Conservation (phyloP, 257 asterid genomes). For the Prunella vulgaris region DNA sequence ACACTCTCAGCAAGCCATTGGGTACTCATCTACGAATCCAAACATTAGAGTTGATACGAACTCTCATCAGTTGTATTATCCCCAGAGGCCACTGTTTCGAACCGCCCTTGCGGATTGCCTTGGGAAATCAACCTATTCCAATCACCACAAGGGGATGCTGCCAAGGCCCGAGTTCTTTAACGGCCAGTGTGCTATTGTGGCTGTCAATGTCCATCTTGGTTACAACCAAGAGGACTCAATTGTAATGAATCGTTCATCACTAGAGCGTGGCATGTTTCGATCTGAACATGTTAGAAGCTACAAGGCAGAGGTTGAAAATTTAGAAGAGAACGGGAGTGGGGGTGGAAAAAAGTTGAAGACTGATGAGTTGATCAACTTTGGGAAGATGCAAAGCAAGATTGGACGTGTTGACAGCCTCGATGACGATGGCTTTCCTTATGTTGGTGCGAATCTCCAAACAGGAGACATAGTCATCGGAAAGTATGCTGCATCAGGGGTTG, state of each 20-base stretch:
- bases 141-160: constrained; percentile 52
- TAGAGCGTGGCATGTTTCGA: constrained; percentile 96
- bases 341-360: constrained; percentile 40
- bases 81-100: constrained; percentile 79
- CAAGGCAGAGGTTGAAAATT: constrained; percentile 71
- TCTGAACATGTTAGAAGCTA: constrained; percentile 81
- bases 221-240: constrained; percentile 94
- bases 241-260: constrained; percentile 88
- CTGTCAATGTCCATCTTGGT: constrained; percentile 91
- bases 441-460: constrained; percentile 85
- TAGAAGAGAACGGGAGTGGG: constrained; percentile 25
- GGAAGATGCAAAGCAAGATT: constrained; percentile 71
- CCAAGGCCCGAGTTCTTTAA: constrained; percentile 85
- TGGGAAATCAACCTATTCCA: constrained; percentile 50
- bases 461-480: constrained; percentile 91
- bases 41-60: constrained; percentile 67
- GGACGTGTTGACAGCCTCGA: constrained; percentile 91
- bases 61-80: constrained; percentile 77
- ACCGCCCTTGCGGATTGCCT: constrained; percentile 80
- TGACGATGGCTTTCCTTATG: constrained; percentile 87
- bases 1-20: constrained; percentile 97
- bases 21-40: constrained; percentile 70
- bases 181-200: constrained; percentile 91
- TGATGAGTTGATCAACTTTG: constrained; percentile 62
- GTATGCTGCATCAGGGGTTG: constrained; percentile 69